Evolutionary conservation across 495 filamentous ascomycete genomes (phyloP).

Genomic region (Podospora bellae-mahoneyi): DNA sequence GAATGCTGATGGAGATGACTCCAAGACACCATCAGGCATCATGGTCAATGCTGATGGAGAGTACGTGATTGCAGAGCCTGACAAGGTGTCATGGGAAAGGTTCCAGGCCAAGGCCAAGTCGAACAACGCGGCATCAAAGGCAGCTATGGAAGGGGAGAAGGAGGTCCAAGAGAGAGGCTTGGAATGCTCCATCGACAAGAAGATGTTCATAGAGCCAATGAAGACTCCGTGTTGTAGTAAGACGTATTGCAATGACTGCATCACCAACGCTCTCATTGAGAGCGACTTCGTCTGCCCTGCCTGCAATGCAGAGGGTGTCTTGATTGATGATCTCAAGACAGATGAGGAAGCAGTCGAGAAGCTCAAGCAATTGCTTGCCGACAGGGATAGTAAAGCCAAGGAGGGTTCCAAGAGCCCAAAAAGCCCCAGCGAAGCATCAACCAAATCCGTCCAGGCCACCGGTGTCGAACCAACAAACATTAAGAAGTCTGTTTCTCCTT

Average conservation of each 20-base stretch:
- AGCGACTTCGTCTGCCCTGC: conserved; percentile 94
- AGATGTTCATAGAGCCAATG: conserved; percentile 93
- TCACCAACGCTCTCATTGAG: conserved; percentile 94
- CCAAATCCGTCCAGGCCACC: conserved; percentile 32
- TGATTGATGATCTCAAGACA: conserved; percentile 83
- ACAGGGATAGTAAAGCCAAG: conserved; percentile 59
- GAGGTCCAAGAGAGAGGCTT: conserved; percentile 81
- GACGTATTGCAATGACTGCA: conserved; percentile 99
- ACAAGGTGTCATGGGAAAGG: conserved; percentile 92
- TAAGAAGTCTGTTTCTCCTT: conserved; percentile 39
- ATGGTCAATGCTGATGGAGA: conserved; percentile 98
- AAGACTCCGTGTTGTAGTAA: conserved; percentile 96
- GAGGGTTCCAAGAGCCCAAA: conserved; percentile 40
- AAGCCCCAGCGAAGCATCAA: conserved; percentile 22
- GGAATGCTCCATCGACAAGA: conserved; percentile 92
- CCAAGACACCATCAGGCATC: conserved; percentile 74
- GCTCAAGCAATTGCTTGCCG: conserved; percentile 72
- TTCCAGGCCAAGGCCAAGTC: conserved; percentile 91
- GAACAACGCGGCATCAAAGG: conserved; percentile 72
- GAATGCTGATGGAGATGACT: conserved; percentile 69
- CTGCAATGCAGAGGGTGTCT: conserved; percentile 82
- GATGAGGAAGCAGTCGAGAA: conserved; percentile 75
- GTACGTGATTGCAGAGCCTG: conserved; percentile 89
- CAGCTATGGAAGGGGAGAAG: conserved; percentile 63
- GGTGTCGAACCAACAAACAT: conserved; percentile 25